Conservation (phyloP, 2,329 filamentous ascomycete species). For the Fusarium concolor region DNA sequence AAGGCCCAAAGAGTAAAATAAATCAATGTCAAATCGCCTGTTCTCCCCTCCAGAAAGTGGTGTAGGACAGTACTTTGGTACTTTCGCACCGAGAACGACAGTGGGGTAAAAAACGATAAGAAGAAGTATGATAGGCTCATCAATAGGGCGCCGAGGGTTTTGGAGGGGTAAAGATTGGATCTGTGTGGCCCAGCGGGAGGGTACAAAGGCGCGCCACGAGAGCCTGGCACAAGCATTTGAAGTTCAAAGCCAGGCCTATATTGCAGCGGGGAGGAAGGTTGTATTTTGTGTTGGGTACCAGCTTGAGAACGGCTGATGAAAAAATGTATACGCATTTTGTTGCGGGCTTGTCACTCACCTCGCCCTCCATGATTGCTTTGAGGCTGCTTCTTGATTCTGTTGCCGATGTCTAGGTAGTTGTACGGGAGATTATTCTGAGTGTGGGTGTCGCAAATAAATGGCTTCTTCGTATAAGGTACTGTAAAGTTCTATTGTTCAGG, state of each 20-base stretch:
- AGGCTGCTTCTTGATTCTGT: constrained; percentile 21
- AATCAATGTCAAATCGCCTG: constrained; percentile 38
- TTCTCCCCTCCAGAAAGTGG: constrained; percentile 32
- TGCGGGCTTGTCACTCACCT: constrained; percentile 38
- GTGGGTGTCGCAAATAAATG: constrained; percentile 30
- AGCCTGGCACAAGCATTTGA: constrained; percentile 22
- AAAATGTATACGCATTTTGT: neutral
- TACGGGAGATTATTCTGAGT: constrained; percentile 25
- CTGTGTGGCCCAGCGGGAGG: constrained; percentile 17
- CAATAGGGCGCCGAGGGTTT: constrained; percentile 38
- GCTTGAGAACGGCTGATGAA: neutral
- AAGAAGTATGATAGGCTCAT: constrained; percentile 28
- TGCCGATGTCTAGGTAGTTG: constrained; percentile 18
- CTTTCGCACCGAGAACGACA: constrained; percentile 33
- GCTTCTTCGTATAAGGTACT: constrained; percentile 7
- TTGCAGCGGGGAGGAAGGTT: neutral
- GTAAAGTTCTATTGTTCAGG: neutral
- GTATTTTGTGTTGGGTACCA: too few species aligned
- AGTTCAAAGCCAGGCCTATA: constrained; percentile 20
- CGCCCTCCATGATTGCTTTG: constrained; percentile 42
- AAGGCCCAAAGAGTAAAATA: constrained; percentile 34
- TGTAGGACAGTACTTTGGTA: constrained; percentile 38
- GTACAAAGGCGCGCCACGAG: constrained; percentile 21
- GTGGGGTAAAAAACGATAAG: constrained; percentile 26
- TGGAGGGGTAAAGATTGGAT: constrained; percentile 42